Conservation (phyloP, 2,329 filamentous ascomycete genomes). For the Alternaria arborescens region DNA sequence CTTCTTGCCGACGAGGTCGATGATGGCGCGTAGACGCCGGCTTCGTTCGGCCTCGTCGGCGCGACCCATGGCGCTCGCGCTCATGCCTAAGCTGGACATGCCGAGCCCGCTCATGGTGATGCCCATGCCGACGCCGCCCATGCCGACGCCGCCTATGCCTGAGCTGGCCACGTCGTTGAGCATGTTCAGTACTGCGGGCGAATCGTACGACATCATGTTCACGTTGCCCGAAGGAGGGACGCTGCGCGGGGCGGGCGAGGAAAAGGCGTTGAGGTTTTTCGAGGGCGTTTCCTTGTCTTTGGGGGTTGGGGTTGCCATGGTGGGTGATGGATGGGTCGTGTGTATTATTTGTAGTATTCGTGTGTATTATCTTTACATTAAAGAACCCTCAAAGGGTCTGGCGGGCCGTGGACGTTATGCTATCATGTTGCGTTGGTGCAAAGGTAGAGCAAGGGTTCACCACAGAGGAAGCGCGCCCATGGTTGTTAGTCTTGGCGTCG, state of each 20-base stretch:
- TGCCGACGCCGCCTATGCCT: constrained; percentile 46
- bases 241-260: constrained; percentile 54
- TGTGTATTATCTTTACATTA: background rate
- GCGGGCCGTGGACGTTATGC: background rate
- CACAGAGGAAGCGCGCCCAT: background rate
- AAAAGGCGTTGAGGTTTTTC: constrained; percentile 50
- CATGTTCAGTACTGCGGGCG: constrained; percentile 55
- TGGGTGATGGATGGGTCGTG: background rate
- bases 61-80: constrained; percentile 49
- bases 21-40: constrained; percentile 65
- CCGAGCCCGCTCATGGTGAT: constrained; percentile 54
- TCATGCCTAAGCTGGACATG: constrained; percentile 52
- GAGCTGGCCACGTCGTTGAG: constrained; percentile 50
- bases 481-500: constrained; percentile 5
- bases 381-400: background rate
- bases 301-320: constrained; percentile 51
- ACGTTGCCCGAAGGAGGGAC: constrained; percentile 51
- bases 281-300: constrained; percentile 45
- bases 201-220: constrained; percentile 52
- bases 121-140: constrained; percentile 45
- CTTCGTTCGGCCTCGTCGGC: constrained; percentile 63
- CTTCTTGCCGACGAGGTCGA: constrained; percentile 72
- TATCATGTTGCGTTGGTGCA: constrained; percentile 4
- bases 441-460: background rate
- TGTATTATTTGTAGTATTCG: background rate